Base-by-base conservation (phyloP, 345 rosid genomes). In the Arabis alpina region DNA sequence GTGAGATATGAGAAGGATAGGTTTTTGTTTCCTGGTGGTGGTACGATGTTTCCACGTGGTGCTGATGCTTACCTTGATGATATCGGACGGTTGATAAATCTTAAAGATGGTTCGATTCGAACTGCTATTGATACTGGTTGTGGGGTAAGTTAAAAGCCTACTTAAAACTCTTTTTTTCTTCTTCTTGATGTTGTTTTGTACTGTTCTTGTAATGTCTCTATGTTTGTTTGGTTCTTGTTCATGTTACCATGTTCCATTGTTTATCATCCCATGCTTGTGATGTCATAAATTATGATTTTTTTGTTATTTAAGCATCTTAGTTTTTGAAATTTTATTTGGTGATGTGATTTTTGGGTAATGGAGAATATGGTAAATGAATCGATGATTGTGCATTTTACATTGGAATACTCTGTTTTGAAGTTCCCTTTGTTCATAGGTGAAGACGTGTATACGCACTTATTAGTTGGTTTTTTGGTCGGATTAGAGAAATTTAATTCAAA, bases 111-210 rank as follows among this genome's bases (percentile, higher is more conserved):
- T 4, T 86, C 88, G 0, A 82, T 91, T 41, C 74, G 97, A 54
- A 93, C 98, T 55, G 97, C 94, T 89, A 82, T 93, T 63, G 97
- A 93, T 61, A 93, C 98, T 44, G 98, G 98, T 1, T 93, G 98
- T 68, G 98, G 97, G 88, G 98, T 93, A 85, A 57, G 93, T 80
- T 41, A 6, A 0, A 3, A 45, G 4, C 11, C 8, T 9, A 23
- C 45, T 8, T 8, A 5, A 30, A 32, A 36, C 40, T 73, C 61
- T 64, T 50, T 45, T 50, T 50, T 66, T 16, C n/a, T 59, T 39
- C 13, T 57, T 25, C 28, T 49, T 49, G 3, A 4, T 57, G 14
- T 57, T 36, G 9, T 63, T 52, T 48, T 63, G 49, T 63, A 24
- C 42, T 54, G 3, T 63, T 36, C 51, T 14, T 72, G 63, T 63